Evolutionary conservation across 2,329 filamentous ascomycete species (phyloP), one percentile per base, ranked within the genome.

Genomic region (Fusarium sp.): DNA sequence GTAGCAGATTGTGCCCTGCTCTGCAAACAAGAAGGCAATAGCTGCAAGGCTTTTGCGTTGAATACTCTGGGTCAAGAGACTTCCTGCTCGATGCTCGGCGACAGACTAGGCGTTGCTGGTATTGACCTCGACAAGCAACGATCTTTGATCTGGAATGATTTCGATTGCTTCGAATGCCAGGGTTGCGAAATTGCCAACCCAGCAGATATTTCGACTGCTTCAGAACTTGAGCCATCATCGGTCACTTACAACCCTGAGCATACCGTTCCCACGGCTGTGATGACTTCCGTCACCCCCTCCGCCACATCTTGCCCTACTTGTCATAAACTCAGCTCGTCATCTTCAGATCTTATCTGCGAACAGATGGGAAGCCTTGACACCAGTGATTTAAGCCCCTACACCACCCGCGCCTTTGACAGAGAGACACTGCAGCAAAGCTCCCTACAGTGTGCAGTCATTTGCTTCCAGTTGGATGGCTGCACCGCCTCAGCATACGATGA

Each of bases 1-100:
- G 47, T 67, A 4, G 62, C 28, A 6, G 65, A 67, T 15, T 67
- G 65, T n/a, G 62, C 62, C 1, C 4, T 60, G 0, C 11, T 65
- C 0, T 65, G 62, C 4, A 65, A 60, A 7, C 23, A 26, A 15
- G 54, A 65, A 6, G 62, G 62, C 2, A 26, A 40, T 15, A 11
- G 13, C 3, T 65, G 62, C 10, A 41, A 60, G 18, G 60, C 54
- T 4, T 65, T 65, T 41, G 60, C 62, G 1, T 15, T 53, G 2
- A 12, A 50, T 2, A 16, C 20, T 0, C 3, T 36, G 1, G 18
- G n/a, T 2, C 4, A 20, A 2, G 47, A 54, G 2, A 9, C n/a
- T 16, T 38, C 30, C 0, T 65, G 62, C 11, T 18, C 10, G 16
- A 8, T 65, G 1, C 41, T 42, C 3, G 2, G 3, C 1, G 28